Evolutionary conservation across 2,329 filamentous ascomycete species (phyloP), one percentile per base, ranked within the genome.

Genomic region (Nemania bipapillata): DNA sequence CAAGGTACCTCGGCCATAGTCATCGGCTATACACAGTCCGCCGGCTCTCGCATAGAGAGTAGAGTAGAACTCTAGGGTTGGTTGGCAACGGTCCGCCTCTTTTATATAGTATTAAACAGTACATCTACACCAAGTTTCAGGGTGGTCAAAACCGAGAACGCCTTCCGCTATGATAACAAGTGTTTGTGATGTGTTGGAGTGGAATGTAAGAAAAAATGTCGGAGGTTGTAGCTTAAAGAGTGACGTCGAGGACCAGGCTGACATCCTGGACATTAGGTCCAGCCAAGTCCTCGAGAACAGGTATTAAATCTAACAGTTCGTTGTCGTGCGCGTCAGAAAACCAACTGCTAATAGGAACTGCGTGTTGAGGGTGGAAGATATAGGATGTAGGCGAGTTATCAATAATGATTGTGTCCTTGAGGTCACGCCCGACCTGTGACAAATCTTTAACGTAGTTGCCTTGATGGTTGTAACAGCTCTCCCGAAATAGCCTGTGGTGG

Each of bases 311-410:
- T 77, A 99, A 86, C 70, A 99, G 87, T 86, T 99, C 96, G 82
- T 99, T 99, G 84, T 99, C 96, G 82, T 99, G 96, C 70, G 96
- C 96, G 83, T 99, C 96, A 74, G 94, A 97, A 84, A 99, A 99
- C 96, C 96, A 99, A 86, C 95, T 98, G 87, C 94, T 97, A 83
- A 99, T 99, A 28, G 96, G 96, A 57, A 99, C 95, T 69, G 96
- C 96, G 80, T 99, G 96, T 84, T 99, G 95, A 26, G 96, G 96
- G 80, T 99, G 96, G 87, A 99, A 99, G 77, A 99, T 98, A 84
- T 99, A 99, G 12, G 95, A 98, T 4, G 96, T 99, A 2, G 96
- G 96, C 54, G 96, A 98, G 83, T 99, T 99, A 84, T 99, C 96
- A 78, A 99, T 99, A 80, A 99, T 99, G 79, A 99, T 99, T 22